Evolutionary conservation across 441 rosid species (phyloP).

Genomic region (Capsella rubella): DNA sequence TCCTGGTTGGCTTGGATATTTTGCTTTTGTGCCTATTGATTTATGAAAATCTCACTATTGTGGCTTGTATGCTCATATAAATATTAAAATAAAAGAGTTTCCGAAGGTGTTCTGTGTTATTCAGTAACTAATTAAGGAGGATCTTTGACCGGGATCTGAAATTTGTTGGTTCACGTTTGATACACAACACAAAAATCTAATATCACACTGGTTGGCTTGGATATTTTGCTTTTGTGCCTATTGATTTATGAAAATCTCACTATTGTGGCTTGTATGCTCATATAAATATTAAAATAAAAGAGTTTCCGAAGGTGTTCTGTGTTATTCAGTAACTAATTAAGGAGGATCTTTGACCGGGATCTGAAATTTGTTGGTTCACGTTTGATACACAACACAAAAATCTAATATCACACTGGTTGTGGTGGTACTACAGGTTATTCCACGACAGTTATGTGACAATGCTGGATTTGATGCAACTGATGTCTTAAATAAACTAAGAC

Average conservation of each 20-base stretch:
- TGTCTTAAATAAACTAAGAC: constrained; percentile 94
- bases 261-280: not conserved
- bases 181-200: not conserved
- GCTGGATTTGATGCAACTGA: constrained; percentile 99
- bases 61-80: not conserved
- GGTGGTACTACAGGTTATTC: constrained; percentile 72
- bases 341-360: not conserved
- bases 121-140: not conserved
- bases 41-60: not conserved
- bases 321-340: not conserved
- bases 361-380: constrained; percentile 4
- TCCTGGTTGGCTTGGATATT: constrained; percentile 8
- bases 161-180: constrained; percentile 4
- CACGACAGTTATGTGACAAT: constrained; percentile 97
- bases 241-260: not conserved
- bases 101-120: not conserved
- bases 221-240: constrained; percentile 8
- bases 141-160: not conserved
- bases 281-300: not conserved
- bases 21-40: constrained; percentile 13
- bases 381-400: not conserved
- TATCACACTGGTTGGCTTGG: constrained; percentile 12
- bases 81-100: not conserved
- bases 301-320: constrained; percentile 4
- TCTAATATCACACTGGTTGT: not conserved